Conservation (phyloP, 2,329 filamentous ascomycete genomes). For the Gliomastix tumulicola region DNA sequence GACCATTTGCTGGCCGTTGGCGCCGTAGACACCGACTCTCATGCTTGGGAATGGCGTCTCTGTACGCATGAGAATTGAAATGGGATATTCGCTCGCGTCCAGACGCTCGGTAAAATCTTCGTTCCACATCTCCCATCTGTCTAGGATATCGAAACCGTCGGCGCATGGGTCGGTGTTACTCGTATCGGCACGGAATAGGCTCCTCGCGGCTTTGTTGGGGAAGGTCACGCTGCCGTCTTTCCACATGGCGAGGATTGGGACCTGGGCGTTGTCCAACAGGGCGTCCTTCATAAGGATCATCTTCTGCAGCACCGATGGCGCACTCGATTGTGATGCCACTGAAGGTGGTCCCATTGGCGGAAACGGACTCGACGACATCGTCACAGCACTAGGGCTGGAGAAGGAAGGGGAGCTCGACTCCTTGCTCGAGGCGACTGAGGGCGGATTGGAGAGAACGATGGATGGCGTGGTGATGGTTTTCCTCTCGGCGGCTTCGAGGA, state of each 20-base stretch:
- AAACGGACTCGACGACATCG: conserved; percentile 52
- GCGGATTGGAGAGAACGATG: conserved; percentile 26
- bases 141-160: conserved; percentile 49
- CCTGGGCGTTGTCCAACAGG: conserved; percentile 65
- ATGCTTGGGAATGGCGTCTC: conserved; percentile 51
- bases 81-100: conserved; percentile 55
- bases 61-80: conserved; percentile 56
- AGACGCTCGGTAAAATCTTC: conserved; percentile 58
- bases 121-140: conserved; percentile 54
- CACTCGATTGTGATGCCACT: conserved; percentile 42
- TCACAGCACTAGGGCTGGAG: conserved; percentile 43
- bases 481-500: conserved; percentile 38
- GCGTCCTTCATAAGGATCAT: conserved; percentile 71
- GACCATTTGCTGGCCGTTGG: conserved; percentile 42
- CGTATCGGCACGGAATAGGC: conserved; percentile 37
- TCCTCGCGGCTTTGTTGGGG: conserved; percentile 59
- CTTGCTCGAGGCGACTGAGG: conserved; percentile 39
- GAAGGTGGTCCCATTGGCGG: conserved; percentile 61
- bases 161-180: conserved; percentile 29
- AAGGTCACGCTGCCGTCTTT: conserved; percentile 69
- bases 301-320: conserved; percentile 65
- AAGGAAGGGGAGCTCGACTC: conserved; percentile 39
- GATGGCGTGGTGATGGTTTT: conserved; percentile 27
- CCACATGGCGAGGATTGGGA: conserved; percentile 76
- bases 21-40: conserved; percentile 57